Percentiles rank a stretch among this genome's conserved stretches.
phyloP scores from a whole-genome alignment of 2,329 filamentous ascomycete species.

The Alternaria solani region DNA sequence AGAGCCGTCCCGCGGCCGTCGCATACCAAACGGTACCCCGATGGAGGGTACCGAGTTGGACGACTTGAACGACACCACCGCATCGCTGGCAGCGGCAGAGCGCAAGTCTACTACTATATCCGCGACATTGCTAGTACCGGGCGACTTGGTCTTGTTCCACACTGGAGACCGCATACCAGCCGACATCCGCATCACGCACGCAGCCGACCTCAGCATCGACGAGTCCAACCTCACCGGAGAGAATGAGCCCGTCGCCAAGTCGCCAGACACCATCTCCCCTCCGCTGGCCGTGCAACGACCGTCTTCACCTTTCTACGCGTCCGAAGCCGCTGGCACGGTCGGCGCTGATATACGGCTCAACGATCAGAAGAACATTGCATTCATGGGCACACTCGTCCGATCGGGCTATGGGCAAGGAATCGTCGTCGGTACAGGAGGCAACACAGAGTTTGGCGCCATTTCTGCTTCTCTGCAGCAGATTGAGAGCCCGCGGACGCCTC shows the following conservation, averaged over 20 bases:
- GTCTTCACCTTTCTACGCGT: constrained; percentile 66
- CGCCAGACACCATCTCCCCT: constrained; percentile 66
- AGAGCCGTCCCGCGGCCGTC: constrained; percentile 32
- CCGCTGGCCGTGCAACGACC: constrained; percentile 54
- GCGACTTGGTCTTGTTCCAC: constrained; percentile 91
- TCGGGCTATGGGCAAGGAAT: constrained; percentile 95
- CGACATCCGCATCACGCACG: constrained; percentile 91
- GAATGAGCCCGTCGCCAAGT: constrained; percentile 89
- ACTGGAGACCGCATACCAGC: constrained; percentile 97
- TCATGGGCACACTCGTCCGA: constrained; percentile 96
- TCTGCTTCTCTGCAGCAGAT: constrained; percentile 93
- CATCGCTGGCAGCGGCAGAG: constrained; percentile 71
- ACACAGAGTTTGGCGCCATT: constrained; percentile 96
- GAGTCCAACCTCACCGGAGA: constrained; percentile 97
- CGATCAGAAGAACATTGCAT: constrained; percentile 88
- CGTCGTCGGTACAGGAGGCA: constrained; percentile 93
- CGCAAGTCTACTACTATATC: constrained; percentile 83
- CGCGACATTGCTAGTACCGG: constrained; percentile 86
- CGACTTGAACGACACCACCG: constrained; percentile 61
- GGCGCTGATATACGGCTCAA: constrained; percentile 73
- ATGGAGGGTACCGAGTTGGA: constrained; percentile 56
- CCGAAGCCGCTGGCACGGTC: constrained; percentile 65
- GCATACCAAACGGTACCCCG: constrained; percentile 33
- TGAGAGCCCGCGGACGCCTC: constrained; percentile 90
- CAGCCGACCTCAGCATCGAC: constrained; percentile 90